phyloP scores from a whole-genome alignment of 176 grass and related monocot species.

The Zea luxurians region DNA sequence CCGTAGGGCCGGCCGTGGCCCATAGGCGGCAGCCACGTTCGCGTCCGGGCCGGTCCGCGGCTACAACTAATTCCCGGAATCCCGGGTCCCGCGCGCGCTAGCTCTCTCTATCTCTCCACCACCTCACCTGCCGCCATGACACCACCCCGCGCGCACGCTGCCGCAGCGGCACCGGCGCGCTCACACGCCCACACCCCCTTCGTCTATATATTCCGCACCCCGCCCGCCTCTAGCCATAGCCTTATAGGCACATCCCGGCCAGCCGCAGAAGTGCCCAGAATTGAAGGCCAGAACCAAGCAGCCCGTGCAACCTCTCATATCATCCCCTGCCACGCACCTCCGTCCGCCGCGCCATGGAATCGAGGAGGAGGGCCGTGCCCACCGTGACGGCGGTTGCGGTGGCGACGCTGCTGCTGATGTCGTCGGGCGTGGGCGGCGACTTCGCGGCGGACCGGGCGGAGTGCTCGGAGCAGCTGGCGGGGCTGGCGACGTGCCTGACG shows the following conservation, averaged over 20 bases:
- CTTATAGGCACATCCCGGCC: too few relatives aligned
- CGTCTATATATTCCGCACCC: not conserved
- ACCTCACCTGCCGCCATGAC: too few relatives aligned
- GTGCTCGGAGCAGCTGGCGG: slow-evolving; percentile 56
- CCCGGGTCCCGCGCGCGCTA: too few relatives aligned
- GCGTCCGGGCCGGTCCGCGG: not conserved
- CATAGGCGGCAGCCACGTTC: too few relatives aligned
- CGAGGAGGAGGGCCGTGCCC: not conserved
- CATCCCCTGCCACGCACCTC: too few relatives aligned
- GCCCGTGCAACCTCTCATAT: too few relatives aligned
- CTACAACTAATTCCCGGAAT: not conserved
- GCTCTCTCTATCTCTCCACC: too few relatives aligned
- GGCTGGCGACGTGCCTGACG: slow-evolving; percentile 66
- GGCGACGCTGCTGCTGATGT: not conserved
- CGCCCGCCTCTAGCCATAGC: not conserved
- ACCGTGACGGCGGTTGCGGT: too few relatives aligned
- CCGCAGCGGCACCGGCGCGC: not conserved
- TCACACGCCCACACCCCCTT: not conserved
- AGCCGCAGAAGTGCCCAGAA: too few relatives aligned
- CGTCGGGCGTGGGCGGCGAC: slow-evolving; percentile 28
- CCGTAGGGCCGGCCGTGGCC: too few relatives aligned
- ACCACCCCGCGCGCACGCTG: too few relatives aligned
- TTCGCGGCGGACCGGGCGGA: slow-evolving; percentile 55
- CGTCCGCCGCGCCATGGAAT: not conserved
- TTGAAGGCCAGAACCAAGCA: too few relatives aligned